phyloP scores from a whole-genome alignment of 192 early-diverging fungal genomes.

The Gaertneriomyces semiglobifer region DNA sequence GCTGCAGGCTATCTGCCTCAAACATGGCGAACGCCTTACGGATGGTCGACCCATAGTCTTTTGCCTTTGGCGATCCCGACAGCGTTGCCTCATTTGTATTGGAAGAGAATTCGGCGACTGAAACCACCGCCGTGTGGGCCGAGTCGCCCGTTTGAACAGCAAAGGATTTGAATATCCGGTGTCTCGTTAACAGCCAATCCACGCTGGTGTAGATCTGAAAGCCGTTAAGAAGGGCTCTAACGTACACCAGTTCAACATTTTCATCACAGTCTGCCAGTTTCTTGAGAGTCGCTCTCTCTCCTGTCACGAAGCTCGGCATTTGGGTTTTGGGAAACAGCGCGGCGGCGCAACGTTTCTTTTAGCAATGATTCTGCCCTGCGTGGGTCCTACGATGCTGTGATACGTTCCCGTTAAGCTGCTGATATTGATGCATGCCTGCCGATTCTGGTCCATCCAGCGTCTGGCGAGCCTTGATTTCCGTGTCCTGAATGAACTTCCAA shows the following conservation, averaged over 20 bases:
- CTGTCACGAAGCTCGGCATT: too few relatives aligned
- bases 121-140: conserved; percentile 12
- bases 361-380: too few relatives aligned
- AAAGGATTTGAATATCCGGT: conserved; percentile 33
- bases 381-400: too few relatives aligned
- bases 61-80: too few relatives aligned
- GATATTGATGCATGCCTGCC: too few relatives aligned
- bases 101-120: conserved; percentile 21
- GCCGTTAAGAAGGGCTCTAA: conserved; percentile 6
- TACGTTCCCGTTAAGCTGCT: too few relatives aligned
- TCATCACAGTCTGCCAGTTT: background rate
- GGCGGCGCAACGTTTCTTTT: too few relatives aligned
- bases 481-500: too few relatives aligned
- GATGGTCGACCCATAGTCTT: conserved; percentile 3
- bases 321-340: too few relatives aligned
- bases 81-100: background rate
- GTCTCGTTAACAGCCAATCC: conserved; percentile 28
- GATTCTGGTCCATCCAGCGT: too few relatives aligned
- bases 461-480: too few relatives aligned
- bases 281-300: background rate
- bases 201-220: conserved; percentile 26
- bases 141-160: conserved; percentile 28
- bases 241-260: conserved; percentile 1
- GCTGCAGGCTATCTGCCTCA: conserved; percentile 23
- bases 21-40: conserved; percentile 22